Percentiles rank a stretch among this genome's conserved stretches.
Evolutionary conservation across 2,329 filamentous ascomycete genomes (phyloP).

Genomic region (Cadophora luteo-olivacea): DNA sequence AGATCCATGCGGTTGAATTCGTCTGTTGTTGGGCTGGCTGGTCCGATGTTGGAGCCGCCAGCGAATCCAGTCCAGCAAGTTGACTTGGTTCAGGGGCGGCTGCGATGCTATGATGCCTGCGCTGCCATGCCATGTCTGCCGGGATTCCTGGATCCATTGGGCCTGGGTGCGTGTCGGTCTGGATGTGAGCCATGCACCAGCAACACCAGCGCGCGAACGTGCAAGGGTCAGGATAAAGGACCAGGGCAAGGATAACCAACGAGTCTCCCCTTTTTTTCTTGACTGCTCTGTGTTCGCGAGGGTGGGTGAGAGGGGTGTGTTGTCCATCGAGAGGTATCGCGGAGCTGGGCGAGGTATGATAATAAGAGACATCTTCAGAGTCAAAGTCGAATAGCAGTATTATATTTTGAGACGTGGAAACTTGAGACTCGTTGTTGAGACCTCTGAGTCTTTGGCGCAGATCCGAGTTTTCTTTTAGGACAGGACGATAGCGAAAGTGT

Average conservation of each 20-base stretch:
- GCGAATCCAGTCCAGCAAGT: neutral
- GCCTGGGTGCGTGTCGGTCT: constrained; percentile 22
- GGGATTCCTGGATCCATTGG: constrained; percentile 30
- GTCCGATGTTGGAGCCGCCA: constrained; percentile 22
- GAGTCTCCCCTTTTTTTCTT: constrained; percentile 23
- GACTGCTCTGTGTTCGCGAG: neutral
- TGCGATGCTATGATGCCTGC: constrained; percentile 4
- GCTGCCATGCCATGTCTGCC: constrained; percentile 25
- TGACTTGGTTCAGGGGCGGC: constrained; percentile 14
- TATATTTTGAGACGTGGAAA: neutral
- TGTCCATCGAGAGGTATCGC: neutral
- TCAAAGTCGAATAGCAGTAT: neutral
- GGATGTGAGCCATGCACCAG: constrained; percentile 21
- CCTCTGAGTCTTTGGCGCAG: neutral
- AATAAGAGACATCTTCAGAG: neutral
- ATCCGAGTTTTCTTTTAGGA: neutral
- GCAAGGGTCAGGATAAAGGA: constrained; percentile 7
- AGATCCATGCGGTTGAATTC: constrained; percentile 26
- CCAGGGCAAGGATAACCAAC: neutral
- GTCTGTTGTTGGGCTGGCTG: constrained; percentile 7
- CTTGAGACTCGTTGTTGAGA: constrained; percentile 7
- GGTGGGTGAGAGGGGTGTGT: neutral
- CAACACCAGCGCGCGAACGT: constrained; percentile 22
- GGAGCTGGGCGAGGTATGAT: neutral
- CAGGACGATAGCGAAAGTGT: neutral